phyloP scores from a whole-genome alignment of 2,329 filamentous ascomycete genomes.

The Emydomyces testavorans region DNA sequence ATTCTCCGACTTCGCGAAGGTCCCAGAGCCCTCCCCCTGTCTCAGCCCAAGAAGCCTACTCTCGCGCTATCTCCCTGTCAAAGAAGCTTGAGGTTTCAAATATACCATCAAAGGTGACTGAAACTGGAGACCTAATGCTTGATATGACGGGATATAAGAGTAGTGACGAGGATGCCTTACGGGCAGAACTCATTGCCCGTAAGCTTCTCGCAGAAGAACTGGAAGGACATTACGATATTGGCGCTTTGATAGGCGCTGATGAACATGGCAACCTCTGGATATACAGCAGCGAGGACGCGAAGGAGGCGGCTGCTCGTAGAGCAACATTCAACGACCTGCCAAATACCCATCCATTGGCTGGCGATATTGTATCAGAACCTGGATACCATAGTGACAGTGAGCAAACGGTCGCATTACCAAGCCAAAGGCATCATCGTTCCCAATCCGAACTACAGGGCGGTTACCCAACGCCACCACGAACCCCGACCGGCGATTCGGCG shows the following conservation, averaged over 20 bases:
- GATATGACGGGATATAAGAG: slow-evolving; percentile 97
- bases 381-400: slow-evolving; percentile 87
- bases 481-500: slow-evolving; percentile 37
- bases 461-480: slow-evolving; percentile 48
- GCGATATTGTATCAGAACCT: slow-evolving; percentile 82
- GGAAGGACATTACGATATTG: slow-evolving; percentile 92
- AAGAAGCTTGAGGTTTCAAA: slow-evolving; percentile 80
- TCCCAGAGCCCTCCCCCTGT: slow-evolving; percentile 69
- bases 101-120: slow-evolving; percentile 85
- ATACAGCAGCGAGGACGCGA: slow-evolving; percentile 94
- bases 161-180: slow-evolving; percentile 80
- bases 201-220: slow-evolving; percentile 88
- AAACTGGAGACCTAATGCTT: slow-evolving; percentile 86
- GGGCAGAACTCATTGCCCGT: slow-evolving; percentile 83
- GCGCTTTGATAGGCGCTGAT: slow-evolving; percentile 86
- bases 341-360: slow-evolving; percentile 42
- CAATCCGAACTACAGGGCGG: slow-evolving; percentile 60
- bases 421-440: slow-evolving; percentile 42
- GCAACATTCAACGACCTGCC: slow-evolving; percentile 43
- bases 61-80: slow-evolving; percentile 72
- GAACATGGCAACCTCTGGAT: slow-evolving; percentile 98
- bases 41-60: slow-evolving; percentile 61
- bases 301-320: slow-evolving; percentile 67
- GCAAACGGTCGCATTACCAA: slow-evolving; percentile 48
- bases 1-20: slow-evolving; percentile 27